A percentile compares a stretch with the other conserved stretches of the same genome.
phyloP scores from a whole-genome alignment of 345 rosid genomes.

The Capsella bursapastoris region DNA sequence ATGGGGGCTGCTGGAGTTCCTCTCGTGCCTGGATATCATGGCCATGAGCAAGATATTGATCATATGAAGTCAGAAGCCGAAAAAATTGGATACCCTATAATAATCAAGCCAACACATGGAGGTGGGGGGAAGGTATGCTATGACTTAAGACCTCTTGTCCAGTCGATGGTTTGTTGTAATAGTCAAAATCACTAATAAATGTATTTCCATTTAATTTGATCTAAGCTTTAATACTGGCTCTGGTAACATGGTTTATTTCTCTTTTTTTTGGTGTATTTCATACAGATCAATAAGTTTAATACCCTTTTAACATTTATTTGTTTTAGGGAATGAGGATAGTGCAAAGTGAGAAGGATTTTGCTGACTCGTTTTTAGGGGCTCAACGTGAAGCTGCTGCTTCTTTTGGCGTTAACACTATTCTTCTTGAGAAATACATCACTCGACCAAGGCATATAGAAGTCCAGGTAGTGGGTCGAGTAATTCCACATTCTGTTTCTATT shows the following conservation, averaged over 20 bases:
- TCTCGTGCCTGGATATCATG: slow-evolving; percentile 95
- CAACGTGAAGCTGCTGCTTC: slow-evolving; percentile 97
- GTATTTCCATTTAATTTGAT: slow-evolving; percentile 22
- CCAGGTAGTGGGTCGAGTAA: slow-evolving; percentile 57
- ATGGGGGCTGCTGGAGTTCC: slow-evolving; percentile 99
- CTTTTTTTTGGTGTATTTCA: background rate
- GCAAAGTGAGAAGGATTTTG: slow-evolving; percentile 62
- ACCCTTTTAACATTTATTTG: slow-evolving; percentile 13
- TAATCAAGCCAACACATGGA: slow-evolving; percentile 96
- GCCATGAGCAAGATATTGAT: slow-evolving; percentile 80
- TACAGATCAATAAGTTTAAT: background rate
- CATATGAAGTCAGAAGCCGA: slow-evolving; percentile 85
- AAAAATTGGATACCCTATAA: slow-evolving; percentile 82
- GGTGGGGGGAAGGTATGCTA: slow-evolving; percentile 88
- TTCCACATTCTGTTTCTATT: slow-evolving; percentile 10
- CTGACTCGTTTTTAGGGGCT: slow-evolving; percentile 88
- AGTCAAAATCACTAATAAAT: background rate
- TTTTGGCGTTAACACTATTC: slow-evolving; percentile 82
- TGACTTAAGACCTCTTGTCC: background rate
- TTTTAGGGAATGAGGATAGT: slow-evolving; percentile 96
- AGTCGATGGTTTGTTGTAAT: background rate
- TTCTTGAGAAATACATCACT: slow-evolving; percentile 92
- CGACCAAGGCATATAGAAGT: slow-evolving; percentile 96
- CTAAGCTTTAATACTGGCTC: slow-evolving; percentile 1
- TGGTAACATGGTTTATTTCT: background rate